Conservation (phyloP, 2,329 filamentous ascomycete genomes). For the Talaromyces piceae region DNA sequence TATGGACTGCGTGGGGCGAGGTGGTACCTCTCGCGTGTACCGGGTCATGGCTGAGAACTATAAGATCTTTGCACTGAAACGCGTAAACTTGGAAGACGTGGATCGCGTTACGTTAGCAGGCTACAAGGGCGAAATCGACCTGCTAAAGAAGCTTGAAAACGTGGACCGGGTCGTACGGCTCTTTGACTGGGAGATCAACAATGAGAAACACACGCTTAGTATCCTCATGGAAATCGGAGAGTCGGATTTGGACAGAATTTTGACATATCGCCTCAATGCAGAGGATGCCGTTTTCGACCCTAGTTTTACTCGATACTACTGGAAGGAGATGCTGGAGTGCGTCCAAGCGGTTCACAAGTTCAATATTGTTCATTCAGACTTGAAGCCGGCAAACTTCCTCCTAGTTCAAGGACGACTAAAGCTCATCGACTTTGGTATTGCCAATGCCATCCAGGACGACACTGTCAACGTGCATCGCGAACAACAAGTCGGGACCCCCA, state of each 20-base stretch:
- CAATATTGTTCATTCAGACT: conserved; percentile 92
- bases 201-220: conserved; percentile 79
- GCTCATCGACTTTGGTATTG: conserved; percentile 97
- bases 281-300: conserved; percentile 74
- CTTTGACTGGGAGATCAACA: conserved; percentile 88
- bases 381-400: conserved; percentile 96
- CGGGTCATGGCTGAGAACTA: conserved; percentile 95
- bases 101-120: conserved; percentile 77
- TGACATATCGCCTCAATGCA: conserved; percentile 63
- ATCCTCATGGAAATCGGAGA: conserved; percentile 98
- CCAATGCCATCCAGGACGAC: conserved; percentile 93
- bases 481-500: conserved; percentile 89
- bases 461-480: conserved; percentile 97
- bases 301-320: conserved; percentile 92
- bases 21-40: conserved; percentile 91
- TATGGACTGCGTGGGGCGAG: conserved; percentile 82
- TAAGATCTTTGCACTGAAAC: conserved; percentile 88
- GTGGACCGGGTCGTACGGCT: conserved; percentile 87
- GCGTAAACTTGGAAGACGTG: conserved; percentile 82
- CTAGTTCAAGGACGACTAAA: conserved; percentile 85
- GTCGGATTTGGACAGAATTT: conserved; percentile 79
- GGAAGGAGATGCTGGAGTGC: conserved; percentile 99
- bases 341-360: conserved; percentile 79
- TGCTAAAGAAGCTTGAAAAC: conserved; percentile 71
- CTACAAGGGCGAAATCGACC: conserved; percentile 91